Percentiles rank a stretch among this genome's conserved stretches.
phyloP scores from a whole-genome alignment of 1,139 yeast genomes.

The Yamadazyma triangularis region DNA sequence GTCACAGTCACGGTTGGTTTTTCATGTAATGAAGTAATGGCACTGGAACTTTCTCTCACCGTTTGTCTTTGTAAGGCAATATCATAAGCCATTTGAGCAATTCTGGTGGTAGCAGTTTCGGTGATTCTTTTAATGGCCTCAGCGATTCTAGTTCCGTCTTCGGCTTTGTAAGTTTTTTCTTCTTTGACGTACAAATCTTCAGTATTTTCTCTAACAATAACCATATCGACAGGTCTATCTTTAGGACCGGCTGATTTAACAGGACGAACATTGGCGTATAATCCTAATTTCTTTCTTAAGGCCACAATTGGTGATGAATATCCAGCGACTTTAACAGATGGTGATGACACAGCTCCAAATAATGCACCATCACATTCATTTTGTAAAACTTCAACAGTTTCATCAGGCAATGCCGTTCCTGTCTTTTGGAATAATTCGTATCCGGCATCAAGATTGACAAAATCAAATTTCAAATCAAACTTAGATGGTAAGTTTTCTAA shows the following conservation, averaged over 20 bases:
- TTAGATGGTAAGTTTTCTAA: slow-evolving; percentile 75
- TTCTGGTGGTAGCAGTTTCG: slow-evolving; percentile 78
- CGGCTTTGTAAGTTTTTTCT: slow-evolving; percentile 67
- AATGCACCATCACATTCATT: slow-evolving; percentile 92
- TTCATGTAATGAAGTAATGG: slow-evolving; percentile 32
- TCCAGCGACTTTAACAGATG: slow-evolving; percentile 89
- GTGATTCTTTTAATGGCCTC: slow-evolving; percentile 97
- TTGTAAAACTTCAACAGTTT: slow-evolving; percentile 76
- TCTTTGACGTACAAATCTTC: slow-evolving; percentile 96
- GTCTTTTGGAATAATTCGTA: slow-evolving; percentile 88
- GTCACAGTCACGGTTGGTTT: slow-evolving; percentile 82
- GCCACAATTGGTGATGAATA: slow-evolving; percentile 98
- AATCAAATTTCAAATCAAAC: slow-evolving; percentile 76
- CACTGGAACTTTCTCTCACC: slow-evolving; percentile 60
- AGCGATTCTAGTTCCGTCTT: slow-evolving; percentile 79
- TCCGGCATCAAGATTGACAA: slow-evolving; percentile 88
- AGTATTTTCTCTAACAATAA: slow-evolving; percentile 96
- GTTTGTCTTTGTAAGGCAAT: slow-evolving; percentile 90
- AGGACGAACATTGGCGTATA: slow-evolving; percentile 96
- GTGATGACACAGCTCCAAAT: slow-evolving; percentile 96
- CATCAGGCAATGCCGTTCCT: slow-evolving; percentile 93
- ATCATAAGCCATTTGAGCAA: slow-evolving; percentile 87
- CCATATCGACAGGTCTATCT: slow-evolving; percentile 90
- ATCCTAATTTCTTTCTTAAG: slow-evolving; percentile 86
- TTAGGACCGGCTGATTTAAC: slow-evolving; percentile 86